Evolutionary conservation across 768 basidiomycete genomes (phyloP).

Genomic region (Mycena olivaceomarginata): DNA sequence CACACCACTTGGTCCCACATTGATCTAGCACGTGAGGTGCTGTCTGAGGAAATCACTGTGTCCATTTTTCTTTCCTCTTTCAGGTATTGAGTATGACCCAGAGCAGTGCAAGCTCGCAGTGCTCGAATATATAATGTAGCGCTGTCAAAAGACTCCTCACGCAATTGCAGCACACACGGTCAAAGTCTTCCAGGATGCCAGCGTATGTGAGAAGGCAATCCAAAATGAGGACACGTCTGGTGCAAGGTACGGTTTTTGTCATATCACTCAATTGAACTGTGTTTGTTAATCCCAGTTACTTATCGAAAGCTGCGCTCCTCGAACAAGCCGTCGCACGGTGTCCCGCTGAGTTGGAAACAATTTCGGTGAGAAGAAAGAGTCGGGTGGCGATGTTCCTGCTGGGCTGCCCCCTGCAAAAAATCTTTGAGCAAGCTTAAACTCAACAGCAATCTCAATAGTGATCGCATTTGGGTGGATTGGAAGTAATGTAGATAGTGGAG

Average conservation of each 20-base stretch:
- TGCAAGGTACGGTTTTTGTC: background rate
- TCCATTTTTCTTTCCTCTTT: background rate
- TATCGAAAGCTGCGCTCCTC: too few species aligned
- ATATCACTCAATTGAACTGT: background rate
- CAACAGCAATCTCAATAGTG: background rate
- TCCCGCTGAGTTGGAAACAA: background rate
- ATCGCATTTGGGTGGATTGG: conserved; percentile 3
- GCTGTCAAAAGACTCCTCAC: background rate
- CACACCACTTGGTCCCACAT: conserved; percentile 9
- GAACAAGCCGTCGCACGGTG: conserved; percentile 9
- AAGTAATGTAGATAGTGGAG: background rate
- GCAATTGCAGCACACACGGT: conserved; percentile 5
- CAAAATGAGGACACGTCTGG: background rate
- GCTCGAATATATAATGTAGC: background rate
- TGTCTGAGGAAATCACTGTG: background rate
- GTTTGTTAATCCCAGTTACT: too few species aligned
- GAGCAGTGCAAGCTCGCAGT: background rate
- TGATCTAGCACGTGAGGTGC: background rate
- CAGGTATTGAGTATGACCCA: background rate
- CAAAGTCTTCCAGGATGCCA: background rate
- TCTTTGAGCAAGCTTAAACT: conserved; percentile 9
- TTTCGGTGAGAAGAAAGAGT: conserved; percentile 6
- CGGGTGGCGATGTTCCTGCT: background rate
- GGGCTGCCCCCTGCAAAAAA: background rate
- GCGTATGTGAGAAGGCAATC: conserved; percentile 14